Evolutionary conservation across 805 yeast species (phyloP), one percentile per base, ranked within the genome.

Genomic region (Sugiyamaella marilandica): DNA sequence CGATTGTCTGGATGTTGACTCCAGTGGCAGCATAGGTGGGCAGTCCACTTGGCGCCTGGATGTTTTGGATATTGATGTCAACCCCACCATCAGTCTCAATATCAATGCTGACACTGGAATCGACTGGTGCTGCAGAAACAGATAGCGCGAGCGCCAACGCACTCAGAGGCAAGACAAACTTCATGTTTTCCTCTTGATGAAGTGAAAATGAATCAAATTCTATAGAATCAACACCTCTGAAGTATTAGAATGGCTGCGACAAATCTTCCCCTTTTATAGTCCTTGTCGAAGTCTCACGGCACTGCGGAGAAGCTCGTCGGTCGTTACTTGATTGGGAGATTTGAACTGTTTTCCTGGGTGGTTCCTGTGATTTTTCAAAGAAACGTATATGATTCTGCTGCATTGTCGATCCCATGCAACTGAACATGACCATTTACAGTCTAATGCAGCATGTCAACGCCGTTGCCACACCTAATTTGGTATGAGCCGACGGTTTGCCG

Each of bases 21-120:
- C 51, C 51, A 39, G 46, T 33, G n/a, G 51, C 46, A 24, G 51
- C 51, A 39, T 48, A 48, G 18, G 45, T 39, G 13, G 51, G 51
- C n/a, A 48, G 29, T 9, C 39, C 46, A 16, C 37, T 48, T 9
- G 33, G 16, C 24, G 51, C 51, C 18, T 41, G 51, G 3, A 41
- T 19, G 13, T 48, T 21, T 32, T 48, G 37, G 33, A 41, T 24
- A 33, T 21, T 41, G 45, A 41, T 41, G 45, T 41, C 45, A 26
- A 41, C 34, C 5, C 33, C 33, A 19, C 45, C 29, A 16, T n/a
- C 33, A 13, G 21, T 26, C 34, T 18, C 44, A 34, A 34, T 37
- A 33, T 47, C 50, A 39, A 48, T 33, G 14, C 19, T 47, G 44
- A 36, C 50, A 34, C 31, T 35, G 31, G 50, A 26, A 11, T 29